Base-by-base conservation (phyloP, 2,329 filamentous ascomycete species). In the Parafenestella ontariensis region DNA sequence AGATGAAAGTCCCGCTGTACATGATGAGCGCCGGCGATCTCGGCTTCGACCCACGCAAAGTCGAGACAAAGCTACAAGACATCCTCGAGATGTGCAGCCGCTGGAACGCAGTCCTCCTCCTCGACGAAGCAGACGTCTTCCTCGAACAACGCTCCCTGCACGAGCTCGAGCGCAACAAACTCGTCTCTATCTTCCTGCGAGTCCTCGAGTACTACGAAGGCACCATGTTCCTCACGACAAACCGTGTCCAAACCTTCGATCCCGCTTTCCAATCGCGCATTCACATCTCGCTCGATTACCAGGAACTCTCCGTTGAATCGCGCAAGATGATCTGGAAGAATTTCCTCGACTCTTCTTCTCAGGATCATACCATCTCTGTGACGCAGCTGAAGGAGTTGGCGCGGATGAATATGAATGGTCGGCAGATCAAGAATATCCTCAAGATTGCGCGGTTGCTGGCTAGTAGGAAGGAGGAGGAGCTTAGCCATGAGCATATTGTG, bases 1-100 rank as follows among this genome's bases (percentile, higher is more conserved):
- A 64, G 17, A 56, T 60, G 55, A 58, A 64, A 50, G 53, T 65
- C 3, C 62, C 61, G 4, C 54, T 67, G 10, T 95, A 96, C 73
- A 90, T 90, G 83, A 89, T 91, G 34, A 89, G 86, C 5, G 90
- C 90, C 0, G 91, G 90, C 15, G 91, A 95, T 73, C 81, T 96
- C 0, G 90, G 91, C 15, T 74, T 77, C 10, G 72, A 78, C 31
- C 76, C 79, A 0, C 52, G 63, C 0, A 65, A 68, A 13, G 57
- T 96, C 1, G 92, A 96, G 72, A 80, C 79, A 6, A 89, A 94
- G 67, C 79, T 96, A 7, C 89, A 92, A 70, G 90, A 90, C 73
- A 91, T 95, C 39, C 81, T 96, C 29, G 90, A 94, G 62, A 89
- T 95, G 49, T 91, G 90, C 40, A 89, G 92, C 64, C 78, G 75